Evolutionary conservation across 2,329 filamentous ascomycete species (phyloP).

Genomic region (Emmonsiellopsis sp.): DNA sequence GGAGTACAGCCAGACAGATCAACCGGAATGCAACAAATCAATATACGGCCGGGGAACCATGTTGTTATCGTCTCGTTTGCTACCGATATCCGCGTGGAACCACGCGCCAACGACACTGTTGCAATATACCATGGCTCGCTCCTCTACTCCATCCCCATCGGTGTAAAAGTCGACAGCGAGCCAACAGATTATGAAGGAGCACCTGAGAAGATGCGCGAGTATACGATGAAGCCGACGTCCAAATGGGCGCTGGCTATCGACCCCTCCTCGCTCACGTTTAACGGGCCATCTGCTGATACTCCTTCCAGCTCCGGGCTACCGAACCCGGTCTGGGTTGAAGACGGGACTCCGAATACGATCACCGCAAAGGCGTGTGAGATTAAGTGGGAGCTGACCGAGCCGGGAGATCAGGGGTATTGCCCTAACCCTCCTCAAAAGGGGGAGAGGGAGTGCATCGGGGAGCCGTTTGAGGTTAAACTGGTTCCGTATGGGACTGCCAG

Average conservation of each 20-base stretch:
- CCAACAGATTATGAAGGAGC: conserved; percentile 21
- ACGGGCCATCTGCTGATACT: conserved; percentile 12
- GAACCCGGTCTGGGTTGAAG: conserved; percentile 14
- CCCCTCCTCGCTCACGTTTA: conserved; percentile 25
- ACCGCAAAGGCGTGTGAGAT: conserved; percentile 29
- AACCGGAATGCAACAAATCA: conserved; percentile 31
- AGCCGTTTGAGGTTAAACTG: conserved; percentile 28
- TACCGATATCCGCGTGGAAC: conserved; percentile 23
- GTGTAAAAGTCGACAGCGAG: conserved; percentile 18
- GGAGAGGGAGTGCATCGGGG: conserved; percentile 26
- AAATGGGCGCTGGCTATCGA: conserved; percentile 24
- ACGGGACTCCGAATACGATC: conserved; percentile 9
- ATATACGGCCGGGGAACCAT: conserved; percentile 25
- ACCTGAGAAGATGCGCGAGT: conserved; percentile 23
- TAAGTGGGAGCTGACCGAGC: conserved; percentile 24
- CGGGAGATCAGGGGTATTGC: conserved; percentile 20
- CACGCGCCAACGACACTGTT: conserved; percentile 35
- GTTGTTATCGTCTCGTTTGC: conserved; percentile 26
- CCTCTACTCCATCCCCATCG: conserved; percentile 36
- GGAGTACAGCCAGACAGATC: conserved; percentile 22
- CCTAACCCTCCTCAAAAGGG: conserved; percentile 25
- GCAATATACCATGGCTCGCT: conserved; percentile 37
- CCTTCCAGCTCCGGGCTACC: conserved; percentile 4
- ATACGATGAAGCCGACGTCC: conserved; percentile 25
- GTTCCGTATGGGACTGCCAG: conserved; percentile 41